Evolutionary conservation across 441 rosid genomes (phyloP).

Genomic region (Melianthus villosus): DNA sequence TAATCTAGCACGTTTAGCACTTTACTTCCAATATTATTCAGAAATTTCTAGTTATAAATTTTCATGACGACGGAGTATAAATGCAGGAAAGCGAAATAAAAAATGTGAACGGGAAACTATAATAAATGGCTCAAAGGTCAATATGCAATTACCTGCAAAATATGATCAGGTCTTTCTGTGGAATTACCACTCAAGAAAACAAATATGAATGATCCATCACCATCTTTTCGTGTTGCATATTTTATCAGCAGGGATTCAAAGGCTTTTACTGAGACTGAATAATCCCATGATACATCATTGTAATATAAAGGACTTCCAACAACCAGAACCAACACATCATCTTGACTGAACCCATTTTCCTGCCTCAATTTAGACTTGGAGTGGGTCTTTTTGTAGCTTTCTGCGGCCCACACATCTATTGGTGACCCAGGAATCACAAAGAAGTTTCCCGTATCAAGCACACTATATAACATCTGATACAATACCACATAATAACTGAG

Average conservation of each 20-base stretch:
- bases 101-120: background rate
- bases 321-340: slow-evolving; percentile 64
- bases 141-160: slow-evolving; percentile 49
- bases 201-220: slow-evolving; percentile 47
- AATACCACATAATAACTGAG: slow-evolving; percentile 20
- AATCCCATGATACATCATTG: slow-evolving; percentile 72
- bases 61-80: too few relatives aligned
- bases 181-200: slow-evolving; percentile 76
- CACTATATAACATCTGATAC: slow-evolving; percentile 79
- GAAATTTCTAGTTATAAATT: too few relatives aligned
- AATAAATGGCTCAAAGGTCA: slow-evolving; percentile 8
- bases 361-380: slow-evolving; percentile 46
- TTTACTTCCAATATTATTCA: too few relatives aligned
- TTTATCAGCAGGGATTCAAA: slow-evolving; percentile 63
- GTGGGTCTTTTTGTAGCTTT: slow-evolving; percentile 44
- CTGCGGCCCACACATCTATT: slow-evolving; percentile 84
- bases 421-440: slow-evolving; percentile 90
- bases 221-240: slow-evolving; percentile 56
- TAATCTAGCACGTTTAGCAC: too few relatives aligned
- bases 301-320: slow-evolving; percentile 80
- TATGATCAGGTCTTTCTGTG: slow-evolving; percentile 42
- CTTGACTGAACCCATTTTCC: slow-evolving; percentile 35
- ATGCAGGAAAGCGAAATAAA: slow-evolving; percentile 6
- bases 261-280: slow-evolving; percentile 62
- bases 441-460: slow-evolving; percentile 93